Percentiles rank a stretch among this genome's conserved stretches.
Conservation (phyloP, 2,329 filamentous ascomycete genomes). For the Trematosphaeria pertusa region DNA sequence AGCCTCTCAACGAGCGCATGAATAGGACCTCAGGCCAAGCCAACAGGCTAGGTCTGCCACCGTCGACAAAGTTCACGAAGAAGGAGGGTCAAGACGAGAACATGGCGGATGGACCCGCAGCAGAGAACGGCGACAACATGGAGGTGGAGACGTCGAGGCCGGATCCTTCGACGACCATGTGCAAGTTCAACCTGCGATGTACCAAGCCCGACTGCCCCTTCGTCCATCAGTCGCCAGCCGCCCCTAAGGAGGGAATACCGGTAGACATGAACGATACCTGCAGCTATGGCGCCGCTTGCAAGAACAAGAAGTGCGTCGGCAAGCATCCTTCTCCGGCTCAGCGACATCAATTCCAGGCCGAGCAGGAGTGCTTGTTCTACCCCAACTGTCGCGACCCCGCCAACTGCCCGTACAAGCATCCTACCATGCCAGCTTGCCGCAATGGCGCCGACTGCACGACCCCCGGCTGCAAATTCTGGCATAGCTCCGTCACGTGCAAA, state of each 20-base stretch:
- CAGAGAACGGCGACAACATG: conserved; percentile 53
- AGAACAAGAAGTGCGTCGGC: conserved; percentile 91
- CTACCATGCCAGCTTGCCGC: conserved; percentile 82
- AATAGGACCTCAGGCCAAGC: conserved; percentile 44
- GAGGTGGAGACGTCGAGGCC: conserved; percentile 71
- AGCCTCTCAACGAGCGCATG: conserved; percentile 79
- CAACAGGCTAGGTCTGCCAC: conserved; percentile 58
- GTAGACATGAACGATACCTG: conserved; percentile 84
- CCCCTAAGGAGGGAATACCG: conserved; percentile 71
- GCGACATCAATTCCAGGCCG: conserved; percentile 77
- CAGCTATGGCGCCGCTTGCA: conserved; percentile 87
- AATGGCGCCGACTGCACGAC: conserved; percentile 89
- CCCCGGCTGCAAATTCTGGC: conserved; percentile 86
- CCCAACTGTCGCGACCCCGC: conserved; percentile 85
- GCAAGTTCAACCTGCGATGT: conserved; percentile 89
- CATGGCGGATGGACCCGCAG: conserved; percentile 45
- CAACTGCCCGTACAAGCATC: conserved; percentile 87
- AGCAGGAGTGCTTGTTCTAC: conserved; percentile 89
- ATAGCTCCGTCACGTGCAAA: conserved; percentile 83
- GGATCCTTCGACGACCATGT: conserved; percentile 71
- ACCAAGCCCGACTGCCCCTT: conserved; percentile 90
- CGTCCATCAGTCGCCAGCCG: conserved; percentile 92
- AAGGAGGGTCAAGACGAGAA: conserved; percentile 48
- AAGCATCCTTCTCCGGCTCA: conserved; percentile 92
- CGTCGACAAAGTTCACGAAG: conserved; percentile 60